These are phyloP conservation scores for Mucor racemosus DNA, from an alignment of 371 early-diverging fungal genomes.

Conservation along the genomic window DNA sequence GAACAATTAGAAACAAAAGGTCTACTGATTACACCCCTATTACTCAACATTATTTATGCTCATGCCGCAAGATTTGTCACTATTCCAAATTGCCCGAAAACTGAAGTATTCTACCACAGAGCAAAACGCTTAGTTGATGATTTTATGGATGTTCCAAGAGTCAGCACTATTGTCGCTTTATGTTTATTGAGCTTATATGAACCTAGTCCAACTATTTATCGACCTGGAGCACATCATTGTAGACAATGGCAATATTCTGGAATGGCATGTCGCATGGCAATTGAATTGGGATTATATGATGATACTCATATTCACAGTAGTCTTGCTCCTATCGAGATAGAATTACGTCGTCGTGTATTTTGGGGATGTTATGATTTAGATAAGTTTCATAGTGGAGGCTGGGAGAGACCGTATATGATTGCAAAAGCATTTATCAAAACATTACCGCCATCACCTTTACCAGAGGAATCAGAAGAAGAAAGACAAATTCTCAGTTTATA, in stretches of 20 bases:
- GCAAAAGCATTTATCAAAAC: slow-evolving; percentile 15
- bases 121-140: slow-evolving; percentile 31
- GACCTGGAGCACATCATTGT: slow-evolving; percentile 22
- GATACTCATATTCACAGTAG: slow-evolving; percentile 18
- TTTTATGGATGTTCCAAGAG: slow-evolving; percentile 33
- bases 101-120: slow-evolving; percentile 28
- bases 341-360: slow-evolving; percentile 27
- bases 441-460: slow-evolving; percentile 11
- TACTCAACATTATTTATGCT: slow-evolving; percentile 33
- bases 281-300: slow-evolving; percentile 33
- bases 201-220: slow-evolving; percentile 21
- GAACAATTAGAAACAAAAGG: slow-evolving; percentile 28
- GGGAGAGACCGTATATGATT: slow-evolving; percentile 47
- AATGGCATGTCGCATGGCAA: slow-evolving; percentile 41
- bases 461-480: slow-evolving; percentile 23
- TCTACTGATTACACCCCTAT: slow-evolving; percentile 29
- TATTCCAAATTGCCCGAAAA: slow-evolving; percentile 19
- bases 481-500: neutral
- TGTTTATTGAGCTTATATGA: slow-evolving; percentile 32
- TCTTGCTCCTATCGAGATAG: slow-evolving; percentile 19
- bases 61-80: slow-evolving; percentile 22
- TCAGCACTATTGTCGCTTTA: slow-evolving; percentile 33
- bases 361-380: slow-evolving; percentile 42
- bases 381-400: slow-evolving; percentile 38
- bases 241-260: slow-evolving; percentile 38